phyloP scores from a whole-genome alignment of 2,329 filamentous ascomycete species.

The Dactylellina haptotyla region DNA sequence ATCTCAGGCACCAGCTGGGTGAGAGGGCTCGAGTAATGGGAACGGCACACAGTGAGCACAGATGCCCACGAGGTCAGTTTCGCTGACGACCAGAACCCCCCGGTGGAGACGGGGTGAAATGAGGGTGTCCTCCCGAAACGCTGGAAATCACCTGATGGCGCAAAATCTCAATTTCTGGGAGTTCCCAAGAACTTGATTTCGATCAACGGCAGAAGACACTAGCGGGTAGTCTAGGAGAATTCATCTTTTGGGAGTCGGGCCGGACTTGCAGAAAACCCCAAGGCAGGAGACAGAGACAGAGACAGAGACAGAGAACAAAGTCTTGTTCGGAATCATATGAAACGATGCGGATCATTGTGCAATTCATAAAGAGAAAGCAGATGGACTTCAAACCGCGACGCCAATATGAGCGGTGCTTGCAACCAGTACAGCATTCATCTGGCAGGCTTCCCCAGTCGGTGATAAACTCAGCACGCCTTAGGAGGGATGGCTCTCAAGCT shows the following conservation, averaged over 20 bases:
- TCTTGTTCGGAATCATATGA: too few species aligned
- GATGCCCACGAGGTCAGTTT: conserved; percentile 38
- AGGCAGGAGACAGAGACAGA: too few species aligned
- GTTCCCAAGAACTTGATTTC: conserved; percentile 24
- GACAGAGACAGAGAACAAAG: not conserved
- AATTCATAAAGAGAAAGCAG: too few species aligned
- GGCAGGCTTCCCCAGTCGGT: too few species aligned
- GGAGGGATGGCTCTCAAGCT: not conserved
- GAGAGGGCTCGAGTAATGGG: conserved; percentile 39
- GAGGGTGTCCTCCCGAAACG: conserved; percentile 53
- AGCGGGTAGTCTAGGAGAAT: conserved; percentile 15
- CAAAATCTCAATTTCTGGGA: conserved; percentile 37
- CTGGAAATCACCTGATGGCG: conserved; percentile 54
- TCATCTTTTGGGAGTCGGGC: not conserved
- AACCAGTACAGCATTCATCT: too few species aligned
- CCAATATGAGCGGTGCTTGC: too few species aligned
- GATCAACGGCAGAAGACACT: conserved; percentile 8
- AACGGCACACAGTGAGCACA: conserved; percentile 29
- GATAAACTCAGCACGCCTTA: not conserved
- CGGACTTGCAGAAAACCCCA: too few species aligned
- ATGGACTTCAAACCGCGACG: too few species aligned
- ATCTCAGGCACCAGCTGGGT: conserved; percentile 44
- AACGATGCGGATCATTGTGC: too few species aligned
- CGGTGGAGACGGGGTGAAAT: conserved; percentile 44
- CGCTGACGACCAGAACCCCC: conserved; percentile 10